Conservation (phyloP, 352 stramenopile species). For the Pythium insidiosum region DNA sequence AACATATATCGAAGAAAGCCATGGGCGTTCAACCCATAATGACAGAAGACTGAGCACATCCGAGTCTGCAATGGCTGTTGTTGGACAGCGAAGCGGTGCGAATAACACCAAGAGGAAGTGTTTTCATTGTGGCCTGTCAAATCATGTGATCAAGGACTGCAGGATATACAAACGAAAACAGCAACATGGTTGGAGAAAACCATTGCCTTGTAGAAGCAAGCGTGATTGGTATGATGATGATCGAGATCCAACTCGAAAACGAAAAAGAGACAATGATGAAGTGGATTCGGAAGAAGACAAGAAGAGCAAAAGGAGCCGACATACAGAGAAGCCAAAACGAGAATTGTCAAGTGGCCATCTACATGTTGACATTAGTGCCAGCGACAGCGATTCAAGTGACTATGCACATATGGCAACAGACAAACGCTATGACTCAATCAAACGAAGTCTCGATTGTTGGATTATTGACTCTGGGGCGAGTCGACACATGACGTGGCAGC, state of each 20-base stretch:
- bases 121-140: neutral
- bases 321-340: neutral
- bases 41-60: neutral
- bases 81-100: neutral
- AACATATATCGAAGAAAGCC: slow-evolving; percentile 4
- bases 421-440: neutral
- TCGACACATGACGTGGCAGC: slow-evolving; percentile 2
- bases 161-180: no score
- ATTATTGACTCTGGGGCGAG: slow-evolving; percentile 1
- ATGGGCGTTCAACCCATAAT: no score
- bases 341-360: neutral
- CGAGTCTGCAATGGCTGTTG: neutral
- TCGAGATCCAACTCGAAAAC: slow-evolving; percentile 5
- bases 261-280: slow-evolving; percentile 4
- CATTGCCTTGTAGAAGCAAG: neutral
- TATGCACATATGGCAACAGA: neutral
- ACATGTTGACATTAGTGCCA: neutral
- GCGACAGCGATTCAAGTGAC: neutral
- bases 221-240: slow-evolving; percentile 2
- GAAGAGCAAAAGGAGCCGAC: neutral
- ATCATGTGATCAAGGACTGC: neutral
- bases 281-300: neutral
- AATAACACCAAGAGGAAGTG: neutral
- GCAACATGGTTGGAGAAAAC: no score
- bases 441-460: neutral